Conservation (phyloP, 805 yeast species). For the Saturnispora gosingensis region DNA sequence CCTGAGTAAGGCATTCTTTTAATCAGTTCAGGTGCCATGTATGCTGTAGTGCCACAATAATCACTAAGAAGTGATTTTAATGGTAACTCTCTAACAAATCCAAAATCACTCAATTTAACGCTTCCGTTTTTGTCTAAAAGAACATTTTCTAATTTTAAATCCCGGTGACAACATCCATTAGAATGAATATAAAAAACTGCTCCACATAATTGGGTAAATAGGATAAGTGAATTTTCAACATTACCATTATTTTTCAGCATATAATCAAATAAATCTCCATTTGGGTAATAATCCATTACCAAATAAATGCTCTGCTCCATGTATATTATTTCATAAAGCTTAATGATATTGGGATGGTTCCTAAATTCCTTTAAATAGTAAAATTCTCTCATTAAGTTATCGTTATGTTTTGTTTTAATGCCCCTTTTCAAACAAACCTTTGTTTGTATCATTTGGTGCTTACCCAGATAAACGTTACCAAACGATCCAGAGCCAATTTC, state of each 20-base stretch:
- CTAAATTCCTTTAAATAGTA: slow-evolving; percentile 74
- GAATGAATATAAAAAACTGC: slow-evolving; percentile 74
- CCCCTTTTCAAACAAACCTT: slow-evolving; percentile 83
- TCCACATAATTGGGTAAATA: slow-evolving; percentile 59
- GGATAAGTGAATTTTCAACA: slow-evolving; percentile 41
- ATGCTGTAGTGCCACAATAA: slow-evolving; percentile 88
- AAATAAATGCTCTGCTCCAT: slow-evolving; percentile 78
- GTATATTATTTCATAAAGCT: slow-evolving; percentile 75
- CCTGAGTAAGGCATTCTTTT: slow-evolving; percentile 67
- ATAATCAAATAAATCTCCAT: slow-evolving; percentile 65
- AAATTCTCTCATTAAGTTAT: slow-evolving; percentile 82
- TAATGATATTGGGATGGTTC: slow-evolving; percentile 73
- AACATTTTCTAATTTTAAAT: slow-evolving; percentile 89
- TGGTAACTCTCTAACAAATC: slow-evolving; percentile 74
- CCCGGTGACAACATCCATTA: slow-evolving; percentile 81
- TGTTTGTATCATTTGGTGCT: slow-evolving; percentile 63
- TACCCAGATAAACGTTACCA: slow-evolving; percentile 84
- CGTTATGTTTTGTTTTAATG: slow-evolving; percentile 40
- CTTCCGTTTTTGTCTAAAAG: slow-evolving; percentile 48
- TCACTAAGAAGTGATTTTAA: slow-evolving; percentile 49
- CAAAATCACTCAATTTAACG: slow-evolving; percentile 84
- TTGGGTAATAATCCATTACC: slow-evolving; percentile 84
- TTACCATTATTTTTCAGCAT: slow-evolving; percentile 38
- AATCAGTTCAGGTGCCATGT: slow-evolving; percentile 93
- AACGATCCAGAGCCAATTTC: slow-evolving; percentile 89